A percentile compares a stretch with the other conserved stretches of the same genome.
These are phyloP conservation scores for Fusarium incarnatum DNA, from an alignment of 2,329 filamentous ascomycete genomes.

Conservation along the genomic window DNA sequence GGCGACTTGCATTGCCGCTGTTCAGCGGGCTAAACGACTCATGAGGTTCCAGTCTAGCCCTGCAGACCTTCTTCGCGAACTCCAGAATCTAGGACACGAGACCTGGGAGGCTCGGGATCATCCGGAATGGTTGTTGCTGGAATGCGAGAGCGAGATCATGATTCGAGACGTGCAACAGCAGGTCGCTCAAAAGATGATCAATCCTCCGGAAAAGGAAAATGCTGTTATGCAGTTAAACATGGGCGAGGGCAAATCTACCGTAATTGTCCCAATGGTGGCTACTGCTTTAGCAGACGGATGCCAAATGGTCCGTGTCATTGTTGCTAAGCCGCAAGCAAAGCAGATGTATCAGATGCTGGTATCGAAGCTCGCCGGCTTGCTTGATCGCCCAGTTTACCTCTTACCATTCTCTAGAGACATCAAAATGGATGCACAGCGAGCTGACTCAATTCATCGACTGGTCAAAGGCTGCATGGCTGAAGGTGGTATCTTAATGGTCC, in stretches of 20 bases:
- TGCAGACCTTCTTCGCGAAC: conserved; percentile 55
- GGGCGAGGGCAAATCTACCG: conserved; percentile 77
- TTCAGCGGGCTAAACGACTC: conserved; percentile 60
- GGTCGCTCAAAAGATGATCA: conserved; percentile 68
- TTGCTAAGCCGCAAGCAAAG: conserved; percentile 69
- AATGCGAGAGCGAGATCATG: conserved; percentile 71
- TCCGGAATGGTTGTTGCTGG: conserved; percentile 72
- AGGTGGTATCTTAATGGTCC: conserved; percentile 68
- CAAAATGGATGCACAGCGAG: conserved; percentile 40
- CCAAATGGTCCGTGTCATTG: conserved; percentile 67
- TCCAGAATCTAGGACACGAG: conserved; percentile 63
- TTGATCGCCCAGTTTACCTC: conserved; percentile 65
- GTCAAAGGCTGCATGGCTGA: not conserved
- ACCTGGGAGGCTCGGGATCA: conserved; percentile 65
- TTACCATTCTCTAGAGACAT: conserved; percentile 69
- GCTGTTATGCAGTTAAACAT: conserved; percentile 75
- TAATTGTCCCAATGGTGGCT: conserved; percentile 75
- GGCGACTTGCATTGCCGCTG: conserved; percentile 53
- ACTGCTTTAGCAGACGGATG: conserved; percentile 62
- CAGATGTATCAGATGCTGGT: conserved; percentile 63
- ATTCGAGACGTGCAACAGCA: conserved; percentile 70
- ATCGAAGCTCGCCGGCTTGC: conserved; percentile 61
- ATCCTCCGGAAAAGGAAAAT: conserved; percentile 54
- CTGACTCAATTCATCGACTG: not conserved
- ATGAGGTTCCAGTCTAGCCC: conserved; percentile 39